Base-by-base conservation (phyloP, 306 rosid species). In the Lathyrus tuberosus region DNA sequence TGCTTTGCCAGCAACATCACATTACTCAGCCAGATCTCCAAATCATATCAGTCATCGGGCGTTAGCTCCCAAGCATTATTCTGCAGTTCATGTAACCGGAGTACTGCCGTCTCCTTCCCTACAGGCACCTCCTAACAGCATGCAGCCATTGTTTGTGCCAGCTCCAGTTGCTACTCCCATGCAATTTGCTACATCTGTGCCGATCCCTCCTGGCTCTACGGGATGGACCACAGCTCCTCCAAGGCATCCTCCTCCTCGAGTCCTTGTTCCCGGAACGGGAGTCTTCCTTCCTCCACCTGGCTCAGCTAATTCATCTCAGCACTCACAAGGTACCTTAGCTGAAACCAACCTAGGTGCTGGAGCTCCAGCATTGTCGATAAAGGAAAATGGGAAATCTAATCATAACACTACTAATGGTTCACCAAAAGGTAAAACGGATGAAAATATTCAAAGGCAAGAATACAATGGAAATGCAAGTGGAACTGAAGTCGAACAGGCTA, bases 261-360 rank as follows among this genome's bases (percentile, higher is more conserved):
- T 90, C 67, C 85, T 81, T 41, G 84, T 73, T 10, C 96, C 99
- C 0, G 99, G 99, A 48, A 94, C 99, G 0, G 99, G 99, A 75
- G 99, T 94, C 71, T 94, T 94, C 84, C 92, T 94, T 24, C 99
- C 98, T 69, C 98, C 98, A 28, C 86, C 96, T 3, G 97, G 97
- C 17, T 86, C 97, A 0, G 88, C 83, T 51, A 90, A 78, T 76
- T 67, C 96, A 44, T 58, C 84, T 44, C 96, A 81, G 49, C 91
- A 67, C 46, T 35, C 72, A 59, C 82, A 73, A 5, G 49, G 56
- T 74, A 52, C 80, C 37, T 41, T 81, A 37, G 49, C 82, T 28
- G 95, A 84, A 71, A 67, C 63, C 75, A 84, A 69, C 76, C 42
- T 41, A 28, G 24, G 70, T 18, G 70, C 47, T n/a, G 98, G 85